phyloP scores from a whole-genome alignment of 139 green algal species.

The Micractinium sp. region DNA sequence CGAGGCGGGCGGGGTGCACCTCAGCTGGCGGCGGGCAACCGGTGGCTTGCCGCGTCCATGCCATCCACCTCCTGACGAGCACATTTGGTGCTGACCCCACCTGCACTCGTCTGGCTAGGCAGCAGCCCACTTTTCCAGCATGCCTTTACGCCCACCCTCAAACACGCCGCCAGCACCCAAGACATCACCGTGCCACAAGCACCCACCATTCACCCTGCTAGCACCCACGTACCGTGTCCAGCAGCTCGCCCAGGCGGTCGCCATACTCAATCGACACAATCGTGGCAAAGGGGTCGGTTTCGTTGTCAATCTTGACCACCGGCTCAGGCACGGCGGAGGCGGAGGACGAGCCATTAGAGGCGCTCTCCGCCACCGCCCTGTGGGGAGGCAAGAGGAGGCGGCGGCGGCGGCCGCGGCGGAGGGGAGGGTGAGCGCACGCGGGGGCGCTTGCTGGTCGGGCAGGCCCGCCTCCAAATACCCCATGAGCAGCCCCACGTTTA shows the following conservation, averaged over 20 bases:
- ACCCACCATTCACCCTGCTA: too few relatives aligned
- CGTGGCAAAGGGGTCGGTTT: slow-evolving; percentile 86
- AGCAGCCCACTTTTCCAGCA: too few relatives aligned
- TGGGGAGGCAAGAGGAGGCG: not conserved
- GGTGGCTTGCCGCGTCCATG: not conserved
- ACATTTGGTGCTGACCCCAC: too few relatives aligned
- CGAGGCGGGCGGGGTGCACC: too few relatives aligned
- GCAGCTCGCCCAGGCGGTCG: slow-evolving; percentile 81
- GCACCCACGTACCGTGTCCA: slow-evolving; percentile 77
- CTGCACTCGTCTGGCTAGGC: too few relatives aligned
- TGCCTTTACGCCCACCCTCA: too few relatives aligned
- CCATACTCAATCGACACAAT: slow-evolving; percentile 87
- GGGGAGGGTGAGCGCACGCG: not conserved
- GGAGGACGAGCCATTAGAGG: not conserved
- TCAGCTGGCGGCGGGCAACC: not conserved
- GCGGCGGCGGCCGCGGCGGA: not conserved
- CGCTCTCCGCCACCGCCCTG: not conserved
- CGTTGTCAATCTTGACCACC: slow-evolving; percentile 93
- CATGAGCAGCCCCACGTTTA: not conserved
- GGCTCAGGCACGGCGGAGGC: slow-evolving; percentile 9
- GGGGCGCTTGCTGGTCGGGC: too few relatives aligned
- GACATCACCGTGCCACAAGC: too few relatives aligned
- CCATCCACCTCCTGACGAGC: too few relatives aligned
- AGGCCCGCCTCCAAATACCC: not conserved
- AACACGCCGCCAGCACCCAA: too few relatives aligned